Base-by-base conservation (phyloP, 176 grass and related monocot species). In the Calamus simplicifolius region DNA sequence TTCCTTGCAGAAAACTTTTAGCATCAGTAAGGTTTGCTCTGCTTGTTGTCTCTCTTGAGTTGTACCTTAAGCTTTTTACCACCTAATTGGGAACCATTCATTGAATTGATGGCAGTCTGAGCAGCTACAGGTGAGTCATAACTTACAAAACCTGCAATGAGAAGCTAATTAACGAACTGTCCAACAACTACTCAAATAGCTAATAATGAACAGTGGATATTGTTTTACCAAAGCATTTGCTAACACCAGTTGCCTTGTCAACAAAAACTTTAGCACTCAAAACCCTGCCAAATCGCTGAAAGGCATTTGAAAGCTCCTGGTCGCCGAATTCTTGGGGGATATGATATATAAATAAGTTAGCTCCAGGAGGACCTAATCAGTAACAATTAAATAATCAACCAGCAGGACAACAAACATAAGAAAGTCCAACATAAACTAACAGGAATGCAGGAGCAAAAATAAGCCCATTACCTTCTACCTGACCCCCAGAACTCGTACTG, bases 11-110 rank as follows among this genome's bases (percentile, higher is more conserved):
- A 35, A 49, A 52, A 62, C 61, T 61, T 50, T 31, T 57, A 59
- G 48, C 63, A 25, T 50, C 85, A 80, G 83, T 80, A 89, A 63
- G 77, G 76, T 84, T 86, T 93, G 75, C 74, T 85, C 35, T 84
- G 79, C 82, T 93, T 89, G 85, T 89, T 95, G 72, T 99, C 94
- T 79, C 85, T 86, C 82, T 99, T 99, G 50, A 93, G 94, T 63
- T 99, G 94, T 79, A 99, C 94, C 79, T 99, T 99, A 59, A 99
- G 83, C 25, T 86, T 89, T 69, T 99, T 99, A 73, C 88, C 74
- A 3, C 85, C 86, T 82, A 95, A 71, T 69, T 90, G 86, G 65
- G 21, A 90, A 29, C 86, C 91, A 21, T 95, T 84, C 91, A 95
- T 95, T 71, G 58, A 69, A 30, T 19, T 71, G 18, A 95, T 95